phyloP scores from a whole-genome alignment of 2,329 filamentous ascomycete species.

The Curvularia spicifera region DNA sequence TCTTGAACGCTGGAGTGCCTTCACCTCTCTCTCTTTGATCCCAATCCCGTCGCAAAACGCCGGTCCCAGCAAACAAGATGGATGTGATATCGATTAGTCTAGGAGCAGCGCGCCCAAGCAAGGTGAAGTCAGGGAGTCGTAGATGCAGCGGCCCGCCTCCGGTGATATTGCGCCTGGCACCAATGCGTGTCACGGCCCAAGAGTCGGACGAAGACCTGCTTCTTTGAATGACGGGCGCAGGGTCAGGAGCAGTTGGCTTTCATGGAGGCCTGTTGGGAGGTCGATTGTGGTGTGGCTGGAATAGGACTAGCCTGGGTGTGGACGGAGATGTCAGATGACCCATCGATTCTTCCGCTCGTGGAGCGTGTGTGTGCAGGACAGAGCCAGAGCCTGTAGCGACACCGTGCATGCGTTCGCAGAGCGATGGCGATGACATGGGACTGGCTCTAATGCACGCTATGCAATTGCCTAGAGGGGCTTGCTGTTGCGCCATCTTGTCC shows the following conservation, averaged over 20 bases:
- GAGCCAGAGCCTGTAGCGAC: conserved; percentile 3
- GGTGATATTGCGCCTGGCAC: conserved; percentile 14
- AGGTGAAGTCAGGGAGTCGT: conserved; percentile 31
- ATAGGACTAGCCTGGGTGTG: conserved; percentile 21
- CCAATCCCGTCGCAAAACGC: conserved; percentile 6
- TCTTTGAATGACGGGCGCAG: conserved; percentile 13
- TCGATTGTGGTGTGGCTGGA: conserved; percentile 27
- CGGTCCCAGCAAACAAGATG: neutral
- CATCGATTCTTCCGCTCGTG: conserved; percentile 17
- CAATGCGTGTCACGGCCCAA: conserved; percentile 15
- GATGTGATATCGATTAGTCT: conserved; percentile 11
- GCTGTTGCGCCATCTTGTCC: neutral
- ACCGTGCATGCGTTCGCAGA: conserved; percentile 9
- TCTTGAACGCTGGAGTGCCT: neutral
- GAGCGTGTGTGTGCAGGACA: conserved; percentile 5
- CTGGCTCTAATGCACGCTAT: neutral
- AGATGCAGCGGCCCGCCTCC: conserved; percentile 23
- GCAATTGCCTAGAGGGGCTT: neutral
- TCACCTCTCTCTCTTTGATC: neutral
- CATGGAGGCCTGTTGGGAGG: conserved; percentile 25
- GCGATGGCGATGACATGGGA: conserved; percentile 3
- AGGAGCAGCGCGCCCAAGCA: conserved; percentile 23
- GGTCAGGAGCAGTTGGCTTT: conserved; percentile 28
- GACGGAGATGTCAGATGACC: conserved; percentile 32
- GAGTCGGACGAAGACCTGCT: neutral